Conservation (phyloP, 176 grass and related monocot species). For the Poa annua region DNA sequence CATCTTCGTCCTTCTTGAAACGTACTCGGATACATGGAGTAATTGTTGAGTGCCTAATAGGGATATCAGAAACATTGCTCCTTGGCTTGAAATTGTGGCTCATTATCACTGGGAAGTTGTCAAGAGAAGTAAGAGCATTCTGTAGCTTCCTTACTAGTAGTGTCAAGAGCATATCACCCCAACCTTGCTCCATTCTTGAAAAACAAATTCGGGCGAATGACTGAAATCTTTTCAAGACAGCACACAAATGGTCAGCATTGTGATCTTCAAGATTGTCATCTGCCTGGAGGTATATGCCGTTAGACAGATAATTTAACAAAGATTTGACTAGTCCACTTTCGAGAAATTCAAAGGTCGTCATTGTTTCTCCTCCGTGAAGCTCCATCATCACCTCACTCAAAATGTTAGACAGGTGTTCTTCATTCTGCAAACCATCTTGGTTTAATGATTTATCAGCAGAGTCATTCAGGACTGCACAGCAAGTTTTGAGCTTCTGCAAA, state of each 20-base stretch:
- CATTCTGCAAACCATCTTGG: conserved; percentile 52
- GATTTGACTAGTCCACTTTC: conserved; percentile 93
- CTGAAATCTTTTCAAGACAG: conserved; percentile 89
- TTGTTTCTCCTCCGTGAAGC: conserved; percentile 76
- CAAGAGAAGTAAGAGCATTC: conserved; percentile 93
- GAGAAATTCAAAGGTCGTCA: conserved; percentile 99
- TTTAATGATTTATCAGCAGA: conserved; percentile 57
- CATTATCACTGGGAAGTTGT: conserved; percentile 90
- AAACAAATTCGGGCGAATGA: conserved; percentile 73
- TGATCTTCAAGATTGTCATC: conserved; percentile 36
- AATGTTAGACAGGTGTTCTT: conserved; percentile 77
- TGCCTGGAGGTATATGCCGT: conserved; percentile 69
- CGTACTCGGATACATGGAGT: conserved; percentile 79
- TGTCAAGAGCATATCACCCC: conserved; percentile 67
- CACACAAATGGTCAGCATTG: conserved; percentile 48
- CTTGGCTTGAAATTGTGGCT: conserved; percentile 79
- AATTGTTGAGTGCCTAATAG: conserved; percentile 59
- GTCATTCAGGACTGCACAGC: conserved; percentile 80
- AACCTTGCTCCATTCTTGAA: conserved; percentile 56
- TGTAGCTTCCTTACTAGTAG: conserved; percentile 85
- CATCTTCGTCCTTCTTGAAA: conserved; percentile 81
- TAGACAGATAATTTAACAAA: conserved; percentile 83
- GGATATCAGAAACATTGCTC: conserved; percentile 72
- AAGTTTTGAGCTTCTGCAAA: conserved; percentile 83
- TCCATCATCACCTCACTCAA: conserved; percentile 93